A percentile compares a stretch with the other conserved stretches of the same genome.
These are phyloP conservation scores for Colletotrichum melonis DNA, from an alignment of 2,329 filamentous ascomycete species.

Conservation along the genomic window DNA sequence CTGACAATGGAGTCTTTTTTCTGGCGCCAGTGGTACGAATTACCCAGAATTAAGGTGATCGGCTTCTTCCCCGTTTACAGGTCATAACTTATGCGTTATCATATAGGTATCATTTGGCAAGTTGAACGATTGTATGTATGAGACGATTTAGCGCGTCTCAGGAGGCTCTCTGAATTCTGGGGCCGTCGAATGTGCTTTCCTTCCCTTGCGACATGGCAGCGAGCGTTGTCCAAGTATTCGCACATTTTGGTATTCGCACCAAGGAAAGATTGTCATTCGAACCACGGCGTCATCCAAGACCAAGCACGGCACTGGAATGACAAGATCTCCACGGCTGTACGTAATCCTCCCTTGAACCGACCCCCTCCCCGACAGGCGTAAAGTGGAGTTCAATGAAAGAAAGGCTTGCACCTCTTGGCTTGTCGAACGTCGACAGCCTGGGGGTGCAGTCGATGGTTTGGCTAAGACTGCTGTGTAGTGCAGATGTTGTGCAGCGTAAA, in stretches of 20 bases:
- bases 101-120: not conserved
- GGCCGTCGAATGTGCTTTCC: not conserved
- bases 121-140: not conserved
- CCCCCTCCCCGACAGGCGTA: not conserved
- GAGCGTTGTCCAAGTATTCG: not conserved
- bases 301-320: not conserved
- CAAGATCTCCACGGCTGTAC: conserved; percentile 14
- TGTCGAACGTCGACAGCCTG: not conserved
- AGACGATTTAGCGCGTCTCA: conserved; percentile 3
- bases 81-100: not conserved
- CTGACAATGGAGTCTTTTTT: conserved; percentile 5
- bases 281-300: not conserved
- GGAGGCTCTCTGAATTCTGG: not conserved
- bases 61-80: conserved; percentile 8
- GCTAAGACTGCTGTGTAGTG: conserved; percentile 31
- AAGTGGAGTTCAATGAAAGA: conserved; percentile 8
- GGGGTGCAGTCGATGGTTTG: not conserved
- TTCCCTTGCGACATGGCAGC: not conserved
- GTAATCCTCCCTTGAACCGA: conserved; percentile 17
- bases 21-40: not conserved
- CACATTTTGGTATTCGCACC: not conserved
- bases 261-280: not conserved
- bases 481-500: conserved; percentile 5
- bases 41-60: not conserved
- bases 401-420: not conserved